Percentiles rank a stretch among this genome's conserved stretches.
phyloP scores from a whole-genome alignment of 2,329 filamentous ascomycete genomes.

The Emmonsiellopsis sp. region DNA sequence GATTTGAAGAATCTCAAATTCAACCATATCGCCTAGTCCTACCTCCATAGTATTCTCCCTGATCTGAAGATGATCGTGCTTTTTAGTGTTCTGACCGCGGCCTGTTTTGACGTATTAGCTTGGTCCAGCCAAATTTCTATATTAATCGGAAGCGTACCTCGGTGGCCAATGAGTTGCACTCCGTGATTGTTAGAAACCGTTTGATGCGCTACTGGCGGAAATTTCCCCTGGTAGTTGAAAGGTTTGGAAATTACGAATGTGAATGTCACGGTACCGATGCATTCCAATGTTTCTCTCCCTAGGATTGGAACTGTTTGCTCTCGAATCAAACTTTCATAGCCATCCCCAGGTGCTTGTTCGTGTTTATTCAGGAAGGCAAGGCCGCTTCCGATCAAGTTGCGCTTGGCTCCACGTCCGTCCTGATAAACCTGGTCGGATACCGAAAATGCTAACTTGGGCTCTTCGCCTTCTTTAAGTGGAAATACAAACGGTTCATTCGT shows the following conservation, averaged over 20 bases:
- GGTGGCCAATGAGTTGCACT: constrained; percentile 22
- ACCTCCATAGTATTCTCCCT: constrained; percentile 30
- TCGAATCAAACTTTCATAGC: constrained; percentile 24
- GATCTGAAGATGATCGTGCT: constrained; percentile 24
- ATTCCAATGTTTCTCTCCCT: constrained; percentile 18
- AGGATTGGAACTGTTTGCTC: constrained; percentile 25
- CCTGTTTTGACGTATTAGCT: constrained; percentile 5
- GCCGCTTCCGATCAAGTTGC: constrained; percentile 17
- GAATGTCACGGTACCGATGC: constrained; percentile 25
- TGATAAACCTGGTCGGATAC: constrained; percentile 7
- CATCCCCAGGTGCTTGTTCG: constrained; percentile 16
- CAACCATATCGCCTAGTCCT: not conserved
- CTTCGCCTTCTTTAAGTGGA: constrained; percentile 6
- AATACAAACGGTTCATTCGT: constrained; percentile 16
- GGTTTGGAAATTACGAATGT: constrained; percentile 23
- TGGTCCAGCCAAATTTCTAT: not conserved
- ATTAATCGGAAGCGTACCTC: constrained; percentile 15
- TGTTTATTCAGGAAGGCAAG: constrained; percentile 18
- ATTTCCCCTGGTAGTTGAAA: constrained; percentile 10
- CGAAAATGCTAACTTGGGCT: constrained; percentile 14
- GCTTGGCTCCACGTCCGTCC: not conserved
- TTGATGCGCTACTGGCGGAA: not conserved
- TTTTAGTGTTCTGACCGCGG: constrained; percentile 20
- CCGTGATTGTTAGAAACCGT: constrained; percentile 1
- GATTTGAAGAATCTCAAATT: not conserved